Evolutionary conservation across 148 eudicot genomes (phyloP), one percentile per base, ranked within the genome.

Genomic region (Tetragonia tetragonoides): DNA sequence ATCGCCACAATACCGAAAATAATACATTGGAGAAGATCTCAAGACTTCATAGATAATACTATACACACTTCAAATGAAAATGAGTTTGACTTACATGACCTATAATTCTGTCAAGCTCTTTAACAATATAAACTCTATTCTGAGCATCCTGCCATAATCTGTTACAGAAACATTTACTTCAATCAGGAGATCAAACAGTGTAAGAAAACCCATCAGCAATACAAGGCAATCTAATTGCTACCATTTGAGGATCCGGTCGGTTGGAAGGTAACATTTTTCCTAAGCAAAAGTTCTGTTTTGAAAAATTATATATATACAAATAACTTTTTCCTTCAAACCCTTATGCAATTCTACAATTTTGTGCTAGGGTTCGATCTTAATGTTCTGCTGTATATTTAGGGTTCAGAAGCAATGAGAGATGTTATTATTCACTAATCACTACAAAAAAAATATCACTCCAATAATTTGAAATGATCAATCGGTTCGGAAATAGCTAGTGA

Each of bases 71-170:
- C 62, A 46, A 44, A 24, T 28, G 34, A 78, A 23, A 20, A 41
- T 49, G 66, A 24, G 34, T 54, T 63, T 64, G 62, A 78, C 86
- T 79, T 87, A 92, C 95, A 86, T 91, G 97, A 69, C 95, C 95
- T 41, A 95, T 90, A 46, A 93, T 84, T 77, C 86, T 91, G 70
- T 93, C 97, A 62, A 93, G 93, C 93, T 93, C 93, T 67, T 89
- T 88, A 20, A 85, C 77, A 37, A 93, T 76, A 73, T 87, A 88
- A 59, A 91, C 97, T 81, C 95, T 87, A 82, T 87, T 88, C 77
- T 91, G 82, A 38, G 97, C 90, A 70, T 93, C 97, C 86, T 93
- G 95, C 97, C 95, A 93, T 82, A 93, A 79, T 68, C 97, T 93
- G 86, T 71, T 66, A 37, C 73, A 75, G 57, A 66, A 57, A 70